These are phyloP conservation scores for Plenodomus tracheiphilus DNA, from an alignment of 2,329 filamentous ascomycete species.

Conservation along the genomic window DNA sequence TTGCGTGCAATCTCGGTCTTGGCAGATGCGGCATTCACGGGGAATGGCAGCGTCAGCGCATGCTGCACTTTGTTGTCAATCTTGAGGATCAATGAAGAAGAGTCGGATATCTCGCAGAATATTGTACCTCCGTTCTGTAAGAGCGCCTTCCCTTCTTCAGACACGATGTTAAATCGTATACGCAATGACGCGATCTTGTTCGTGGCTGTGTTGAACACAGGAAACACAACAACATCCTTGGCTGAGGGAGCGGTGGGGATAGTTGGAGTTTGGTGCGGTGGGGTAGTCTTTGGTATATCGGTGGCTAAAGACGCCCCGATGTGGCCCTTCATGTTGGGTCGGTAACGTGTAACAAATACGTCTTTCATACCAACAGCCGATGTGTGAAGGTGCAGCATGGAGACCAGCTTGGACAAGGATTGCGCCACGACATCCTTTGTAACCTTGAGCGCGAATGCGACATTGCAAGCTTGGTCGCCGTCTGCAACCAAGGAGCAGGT, in stretches of 20 bases:
- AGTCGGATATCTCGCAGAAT: neutral
- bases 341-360: slow-evolving; percentile 31
- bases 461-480: neutral
- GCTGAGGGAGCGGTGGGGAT: too few relatives aligned
- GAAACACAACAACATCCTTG: too few relatives aligned
- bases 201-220: too few relatives aligned
- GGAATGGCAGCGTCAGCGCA: slow-evolving; percentile 2
- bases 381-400: slow-evolving; percentile 5
- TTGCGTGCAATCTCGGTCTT: slow-evolving; percentile 12
- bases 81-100: neutral
- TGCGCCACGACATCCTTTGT: neutral
- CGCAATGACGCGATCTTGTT: neutral
- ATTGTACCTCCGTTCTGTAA: neutral
- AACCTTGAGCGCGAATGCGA: slow-evolving; percentile 9
- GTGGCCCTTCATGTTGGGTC: slow-evolving; percentile 25
- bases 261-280: neutral
- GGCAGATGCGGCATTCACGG: neutral
- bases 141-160: neutral
- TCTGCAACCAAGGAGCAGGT: neutral
- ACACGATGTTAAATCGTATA: neutral
- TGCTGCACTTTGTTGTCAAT: neutral
- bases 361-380: slow-evolving; percentile 7
- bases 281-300: neutral
- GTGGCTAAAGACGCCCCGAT: neutral
- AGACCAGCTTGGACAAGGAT: slow-evolving; percentile 2